A percentile compares a stretch with the other conserved stretches of the same genome.
phyloP scores from a whole-genome alignment of 345 rosid genomes.

The Eucalyptus regnans region DNA sequence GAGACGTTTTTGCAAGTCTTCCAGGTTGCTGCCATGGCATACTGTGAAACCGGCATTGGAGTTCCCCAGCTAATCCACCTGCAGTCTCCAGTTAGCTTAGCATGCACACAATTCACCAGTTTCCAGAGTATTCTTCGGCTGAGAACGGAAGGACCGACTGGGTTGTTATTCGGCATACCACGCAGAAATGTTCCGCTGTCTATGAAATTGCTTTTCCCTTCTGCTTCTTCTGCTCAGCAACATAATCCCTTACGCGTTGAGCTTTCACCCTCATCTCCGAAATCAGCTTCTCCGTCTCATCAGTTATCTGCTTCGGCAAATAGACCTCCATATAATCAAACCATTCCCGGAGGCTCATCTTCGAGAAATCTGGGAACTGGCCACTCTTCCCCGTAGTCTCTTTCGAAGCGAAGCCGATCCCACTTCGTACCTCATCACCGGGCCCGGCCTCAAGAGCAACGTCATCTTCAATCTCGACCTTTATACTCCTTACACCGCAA shows the following conservation, averaged over 20 bases:
- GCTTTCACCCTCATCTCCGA: slow-evolving; percentile 42
- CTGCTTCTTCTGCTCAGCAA: slow-evolving; percentile 34
- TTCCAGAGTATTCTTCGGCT: neutral
- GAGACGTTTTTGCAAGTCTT: neutral
- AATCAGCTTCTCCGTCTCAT: slow-evolving; percentile 52
- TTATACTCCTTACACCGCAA: neutral
- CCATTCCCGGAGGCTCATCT: slow-evolving; percentile 57
- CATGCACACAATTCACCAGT: neutral
- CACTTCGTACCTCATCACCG: neutral
- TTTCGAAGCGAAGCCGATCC: neutral
- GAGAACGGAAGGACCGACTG: neutral
- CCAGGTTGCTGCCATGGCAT: neutral
- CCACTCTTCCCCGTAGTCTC: neutral
- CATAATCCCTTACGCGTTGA: slow-evolving; percentile 21
- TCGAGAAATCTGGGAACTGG: slow-evolving; percentile 20
- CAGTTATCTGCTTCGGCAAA: slow-evolving; percentile 33
- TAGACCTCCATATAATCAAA: slow-evolving; percentile 41
- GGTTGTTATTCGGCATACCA: fast-evolving
- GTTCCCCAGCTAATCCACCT: neutral
- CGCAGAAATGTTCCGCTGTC: neutral
- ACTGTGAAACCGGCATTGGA: neutral
- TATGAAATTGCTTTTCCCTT: neutral
- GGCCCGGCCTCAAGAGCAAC: neutral
- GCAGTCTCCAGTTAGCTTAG: neutral
- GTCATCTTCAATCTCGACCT: neutral